Evolutionary conservation across 257 asterid species (phyloP), one percentile per base, ranked within the genome.

Genomic region (Nicotiana obtusifolia): DNA sequence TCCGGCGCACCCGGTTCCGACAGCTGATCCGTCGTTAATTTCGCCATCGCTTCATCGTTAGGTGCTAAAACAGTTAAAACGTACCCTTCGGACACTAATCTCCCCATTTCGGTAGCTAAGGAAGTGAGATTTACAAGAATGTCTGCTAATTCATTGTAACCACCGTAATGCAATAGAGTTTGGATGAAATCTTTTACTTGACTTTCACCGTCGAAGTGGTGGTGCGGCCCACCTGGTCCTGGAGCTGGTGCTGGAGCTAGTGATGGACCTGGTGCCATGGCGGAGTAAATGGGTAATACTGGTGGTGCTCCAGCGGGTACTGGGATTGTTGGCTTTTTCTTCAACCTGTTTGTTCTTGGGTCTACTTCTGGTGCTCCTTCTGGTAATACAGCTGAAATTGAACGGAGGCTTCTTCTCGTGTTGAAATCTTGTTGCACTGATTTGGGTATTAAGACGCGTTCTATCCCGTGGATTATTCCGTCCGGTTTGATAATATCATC

Each of bases 241-340:
- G 99, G 99, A 0, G 99, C 99, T 0, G 98, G 95, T 0, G 98
- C 97, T 7, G 99, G 99, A 0, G 99, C 97, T 19, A 95, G 87
- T 0, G 97, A 90, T 1, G 99, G 99, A 1, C 98, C 99, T 6
- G 99, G 99, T 7, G 97, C 97, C 88, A 95, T 0, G 37, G 99
- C 98, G 69, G 88, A 91, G 84, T 54, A 90, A 4, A 94, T 61
- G 3, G 98, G 93, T 1, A 95, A 88, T 7, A 61, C 89, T 1
- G 98, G 97, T 2, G 97, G 91, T 0, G 97, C 83, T 0, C 98
- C 99, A 52, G 82, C 95, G 10, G 97, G 89, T 28, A 84, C 84
- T 0, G 97, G 87, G 0, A 87, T 84, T 0, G 91, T 87, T 2
- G 94, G 82, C 56, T 73, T 49, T 7, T 94, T 95, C 79, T 90